These are phyloP conservation scores for Tothia fuscella DNA, from an alignment of 2,329 filamentous ascomycete species.

Conservation along the genomic window DNA sequence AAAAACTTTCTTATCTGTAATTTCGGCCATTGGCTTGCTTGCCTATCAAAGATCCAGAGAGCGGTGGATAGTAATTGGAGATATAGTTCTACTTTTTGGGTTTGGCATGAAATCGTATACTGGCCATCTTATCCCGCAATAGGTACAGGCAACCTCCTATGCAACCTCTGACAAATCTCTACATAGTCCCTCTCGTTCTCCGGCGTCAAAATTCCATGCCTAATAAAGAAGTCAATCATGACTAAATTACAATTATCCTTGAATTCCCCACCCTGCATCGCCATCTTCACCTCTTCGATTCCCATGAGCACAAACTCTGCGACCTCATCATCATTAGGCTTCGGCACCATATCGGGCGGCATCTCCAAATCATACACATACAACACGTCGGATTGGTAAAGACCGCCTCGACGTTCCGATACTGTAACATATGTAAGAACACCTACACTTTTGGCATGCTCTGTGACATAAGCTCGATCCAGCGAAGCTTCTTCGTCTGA, in stretches of 20 bases:
- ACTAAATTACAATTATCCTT: slow-evolving; percentile 23
- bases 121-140: no score
- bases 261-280: slow-evolving; percentile 19
- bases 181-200: slow-evolving; percentile 21
- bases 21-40: no score
- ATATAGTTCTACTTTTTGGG: no score
- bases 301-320: slow-evolving; percentile 19
- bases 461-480: slow-evolving; percentile 13
- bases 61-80: no score
- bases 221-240: slow-evolving; percentile 23
- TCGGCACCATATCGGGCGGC: slow-evolving; percentile 14
- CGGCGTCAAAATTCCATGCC: slow-evolving; percentile 20
- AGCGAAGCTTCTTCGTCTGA: slow-evolving; percentile 19
- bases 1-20: no score
- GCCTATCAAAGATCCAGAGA: no score
- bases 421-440: slow-evolving; percentile 15
- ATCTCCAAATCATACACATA: slow-evolving; percentile 25
- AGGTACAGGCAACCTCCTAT: slow-evolving; percentile 15
- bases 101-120: no score
- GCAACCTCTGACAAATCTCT: slow-evolving; percentile 21
- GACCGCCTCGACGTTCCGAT: slow-evolving; percentile 7
- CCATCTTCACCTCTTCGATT: slow-evolving; percentile 18
- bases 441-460: slow-evolving; percentile 14
- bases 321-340: slow-evolving; percentile 21
- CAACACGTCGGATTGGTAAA: slow-evolving; percentile 21